Conservation (phyloP, 1,139 yeast genomes). For the Torulaspora globosa region DNA sequence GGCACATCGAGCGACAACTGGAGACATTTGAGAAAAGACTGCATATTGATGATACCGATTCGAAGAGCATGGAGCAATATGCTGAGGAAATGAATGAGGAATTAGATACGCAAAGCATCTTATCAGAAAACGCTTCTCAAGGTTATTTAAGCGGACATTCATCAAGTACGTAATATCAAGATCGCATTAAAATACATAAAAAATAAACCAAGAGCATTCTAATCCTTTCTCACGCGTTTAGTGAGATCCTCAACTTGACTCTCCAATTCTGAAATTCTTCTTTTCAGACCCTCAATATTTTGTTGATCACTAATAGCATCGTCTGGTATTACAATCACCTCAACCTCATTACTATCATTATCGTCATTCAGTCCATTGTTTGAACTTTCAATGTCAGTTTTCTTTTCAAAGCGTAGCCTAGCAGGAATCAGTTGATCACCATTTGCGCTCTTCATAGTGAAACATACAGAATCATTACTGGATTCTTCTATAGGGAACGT, state of each 20-base stretch:
- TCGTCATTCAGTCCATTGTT: conserved; percentile 3
- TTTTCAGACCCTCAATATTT: conserved; percentile 19
- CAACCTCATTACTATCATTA: conserved; percentile 6
- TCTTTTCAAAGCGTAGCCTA: conserved; percentile 8
- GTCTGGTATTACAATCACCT: conserved; percentile 14
- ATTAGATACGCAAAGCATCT: conserved; percentile 11
- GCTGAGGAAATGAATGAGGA: conserved; percentile 3
- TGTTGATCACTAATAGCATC: conserved; percentile 13
- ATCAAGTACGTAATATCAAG: conserved; percentile 7
- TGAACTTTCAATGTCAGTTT: neutral
- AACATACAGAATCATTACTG: conserved; percentile 9
- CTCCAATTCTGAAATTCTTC: conserved; percentile 25
- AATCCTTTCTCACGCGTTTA: conserved; percentile 17
- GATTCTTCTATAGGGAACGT: conserved; percentile 19
- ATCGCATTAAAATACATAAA: neutral
- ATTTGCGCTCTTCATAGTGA: conserved; percentile 11
- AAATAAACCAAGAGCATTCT: neutral
- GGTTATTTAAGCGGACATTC: conserved; percentile 2
- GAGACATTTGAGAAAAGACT: conserved; percentile 23
- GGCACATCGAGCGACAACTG: conserved; percentile 24
- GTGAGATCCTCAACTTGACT: conserved; percentile 20
- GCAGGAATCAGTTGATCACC: conserved; percentile 9
- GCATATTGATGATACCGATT: conserved; percentile 5
- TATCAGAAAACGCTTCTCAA: conserved; percentile 5
- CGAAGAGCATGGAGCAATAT: neutral